phyloP scores from a whole-genome alignment of 345 rosid genomes.

The Erysimum cheiranthoides region DNA sequence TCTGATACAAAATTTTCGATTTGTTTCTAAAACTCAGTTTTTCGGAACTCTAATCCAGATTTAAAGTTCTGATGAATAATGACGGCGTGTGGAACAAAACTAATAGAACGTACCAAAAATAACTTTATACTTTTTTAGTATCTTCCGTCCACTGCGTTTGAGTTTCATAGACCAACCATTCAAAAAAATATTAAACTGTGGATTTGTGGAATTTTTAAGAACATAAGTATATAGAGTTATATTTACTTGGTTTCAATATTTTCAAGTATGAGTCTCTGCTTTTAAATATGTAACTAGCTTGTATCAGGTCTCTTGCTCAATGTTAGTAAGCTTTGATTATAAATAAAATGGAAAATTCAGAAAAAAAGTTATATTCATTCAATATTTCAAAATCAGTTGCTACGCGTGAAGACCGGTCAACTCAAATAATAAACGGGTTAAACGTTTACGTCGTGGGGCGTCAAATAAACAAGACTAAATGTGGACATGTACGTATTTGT shows the following conservation, averaged over 20 bases:
- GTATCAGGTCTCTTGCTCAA: too few relatives aligned
- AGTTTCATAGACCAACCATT: neutral
- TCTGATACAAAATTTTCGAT: too few relatives aligned
- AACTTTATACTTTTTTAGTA: neutral
- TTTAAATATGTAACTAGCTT: too few relatives aligned
- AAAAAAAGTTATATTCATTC: too few relatives aligned
- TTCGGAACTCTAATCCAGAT: neutral
- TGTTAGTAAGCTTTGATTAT: too few relatives aligned
- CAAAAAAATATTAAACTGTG: too few relatives aligned
- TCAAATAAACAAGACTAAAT: neutral
- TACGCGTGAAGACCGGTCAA: constrained; percentile 20
- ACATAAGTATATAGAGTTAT: neutral
- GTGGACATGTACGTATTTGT: constrained; percentile 12
- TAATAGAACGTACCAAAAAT: neutral
- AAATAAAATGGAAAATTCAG: too few relatives aligned
- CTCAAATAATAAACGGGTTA: constrained; percentile 12
- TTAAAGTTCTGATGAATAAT: neutral
- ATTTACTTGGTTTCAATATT: neutral
- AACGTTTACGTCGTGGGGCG: constrained; percentile 24
- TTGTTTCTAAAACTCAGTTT: neutral
- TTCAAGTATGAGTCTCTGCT: too few relatives aligned
- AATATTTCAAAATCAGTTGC: neutral
- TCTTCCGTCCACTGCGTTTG: neutral
- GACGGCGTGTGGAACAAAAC: neutral
- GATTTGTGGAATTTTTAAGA: constrained; percentile 7